These are phyloP conservation scores for Colletotrichum orbiculare DNA, from an alignment of 2,329 filamentous ascomycete genomes.

Conservation along the genomic window DNA sequence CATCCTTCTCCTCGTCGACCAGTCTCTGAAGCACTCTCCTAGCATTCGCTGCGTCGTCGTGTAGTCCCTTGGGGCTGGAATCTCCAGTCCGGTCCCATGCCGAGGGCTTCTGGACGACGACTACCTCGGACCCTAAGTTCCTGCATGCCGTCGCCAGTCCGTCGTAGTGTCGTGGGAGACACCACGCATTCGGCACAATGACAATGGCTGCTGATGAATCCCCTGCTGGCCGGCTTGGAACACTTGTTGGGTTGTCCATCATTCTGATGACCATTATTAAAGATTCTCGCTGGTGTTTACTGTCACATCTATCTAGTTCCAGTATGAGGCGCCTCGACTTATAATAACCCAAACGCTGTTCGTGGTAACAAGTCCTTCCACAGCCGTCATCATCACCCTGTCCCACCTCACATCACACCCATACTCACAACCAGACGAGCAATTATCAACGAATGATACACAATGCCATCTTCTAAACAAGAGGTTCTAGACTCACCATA, in stretches of 20 bases:
- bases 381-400: too few species aligned
- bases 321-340: too few species aligned
- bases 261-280: background rate
- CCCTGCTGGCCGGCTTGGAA: background rate
- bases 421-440: too few species aligned
- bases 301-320: too few species aligned
- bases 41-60: constrained; percentile 21
- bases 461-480: too few species aligned
- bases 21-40: constrained; percentile 1
- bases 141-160: constrained; percentile 3
- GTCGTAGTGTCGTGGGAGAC: constrained; percentile 9
- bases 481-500: too few species aligned
- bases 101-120: constrained; percentile 14
- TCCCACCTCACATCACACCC: too few species aligned
- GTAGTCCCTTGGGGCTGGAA: background rate
- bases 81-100: background rate
- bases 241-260: background rate
- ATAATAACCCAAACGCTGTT: too few species aligned
- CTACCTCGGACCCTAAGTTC: constrained; percentile 1
- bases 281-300: too few species aligned
- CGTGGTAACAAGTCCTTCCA: too few species aligned
- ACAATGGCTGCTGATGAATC: constrained; percentile 1
- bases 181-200: constrained; percentile 15
- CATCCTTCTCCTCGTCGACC: constrained; percentile 9
- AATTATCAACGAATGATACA: too few species aligned